Percentiles rank a stretch among this genome's conserved stretches.
Evolutionary conservation across 306 rosid species (phyloP).

Genomic region (barrel medic (Medicago truncatula)): MtrunA17r5.0-ANR NC_053047.1:173501-174000

Average conservation of each 20-base stretch:
- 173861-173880: neutral
- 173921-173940: neutral
- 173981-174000: constrained; percentile 27
- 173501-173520: neutral
- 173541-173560: neutral
- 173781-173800: constrained; percentile 11
- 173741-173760: neutral
- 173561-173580: neutral
- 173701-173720: neutral
- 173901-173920: neutral
- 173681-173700: neutral
- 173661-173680: neutral
- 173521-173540: neutral
- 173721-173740: constrained; percentile 1
- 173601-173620: constrained; percentile 26
- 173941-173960: neutral
- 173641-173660: neutral
- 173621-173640: neutral
- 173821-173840: neutral
- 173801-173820: constrained; percentile 9
- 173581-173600: neutral
- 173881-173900: constrained; percentile 11
- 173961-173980: neutral
- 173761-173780: neutral
- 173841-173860: neutral